Percentiles rank a stretch among this genome's conserved stretches.
phyloP scores from a whole-genome alignment of 306 rosid genomes.

The Quillaja saponaria region DNA sequence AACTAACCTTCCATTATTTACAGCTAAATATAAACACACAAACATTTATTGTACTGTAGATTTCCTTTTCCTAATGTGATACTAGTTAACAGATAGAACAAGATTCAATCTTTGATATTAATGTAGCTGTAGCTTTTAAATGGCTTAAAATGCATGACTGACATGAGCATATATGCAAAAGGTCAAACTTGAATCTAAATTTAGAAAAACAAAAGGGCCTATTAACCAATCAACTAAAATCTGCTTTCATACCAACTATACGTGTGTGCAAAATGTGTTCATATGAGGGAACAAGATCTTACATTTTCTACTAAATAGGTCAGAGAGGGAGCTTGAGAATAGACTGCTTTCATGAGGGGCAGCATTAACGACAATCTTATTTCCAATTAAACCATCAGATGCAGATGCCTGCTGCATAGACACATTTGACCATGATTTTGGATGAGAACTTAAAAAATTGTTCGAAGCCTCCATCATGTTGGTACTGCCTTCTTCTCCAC shows the following conservation, averaged over 20 bases:
- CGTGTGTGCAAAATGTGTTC: not conserved
- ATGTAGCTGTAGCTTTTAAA: no score
- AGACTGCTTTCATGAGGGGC: conserved; percentile 65
- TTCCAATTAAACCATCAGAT: conserved; percentile 59
- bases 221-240: not conserved
- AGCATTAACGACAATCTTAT: conserved; percentile 47
- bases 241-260: not conserved
- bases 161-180: not conserved
- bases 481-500: conserved; percentile 44
- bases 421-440: conserved; percentile 52
- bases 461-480: conserved; percentile 43
- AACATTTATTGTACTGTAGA: no score
- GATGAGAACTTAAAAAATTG: conserved; percentile 44
- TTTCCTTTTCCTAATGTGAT: no score
- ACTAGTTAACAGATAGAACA: no score
- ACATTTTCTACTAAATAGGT: conserved; percentile 67
- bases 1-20: no score
- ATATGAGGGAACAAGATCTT: conserved; percentile 32
- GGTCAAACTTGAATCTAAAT: not conserved
- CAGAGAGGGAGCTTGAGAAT: conserved; percentile 79
- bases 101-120: no score
- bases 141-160: no score
- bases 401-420: conserved; percentile 48
- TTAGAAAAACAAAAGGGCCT: not conserved
- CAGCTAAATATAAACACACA: no score